phyloP scores from a whole-genome alignment of 345 rosid species.

The Eucalyptus camaldulensis region DNA sequence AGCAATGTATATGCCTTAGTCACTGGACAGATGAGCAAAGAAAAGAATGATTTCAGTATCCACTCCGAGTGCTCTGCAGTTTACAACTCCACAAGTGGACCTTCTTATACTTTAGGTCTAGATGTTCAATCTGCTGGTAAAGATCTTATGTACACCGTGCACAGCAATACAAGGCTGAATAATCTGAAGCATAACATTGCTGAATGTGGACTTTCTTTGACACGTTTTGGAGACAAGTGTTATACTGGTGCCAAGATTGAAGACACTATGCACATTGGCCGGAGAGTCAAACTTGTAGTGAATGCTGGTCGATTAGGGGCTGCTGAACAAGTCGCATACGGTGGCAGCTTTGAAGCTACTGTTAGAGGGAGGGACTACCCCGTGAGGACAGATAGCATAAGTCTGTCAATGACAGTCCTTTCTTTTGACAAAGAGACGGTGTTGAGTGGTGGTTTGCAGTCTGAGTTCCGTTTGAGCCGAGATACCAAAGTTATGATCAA shows the following conservation, averaged over 20 bases:
- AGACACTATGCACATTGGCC: conserved; percentile 59
- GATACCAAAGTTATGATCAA: conserved; percentile 36
- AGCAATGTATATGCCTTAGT: conserved; percentile 41
- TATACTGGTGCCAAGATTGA: conserved; percentile 71
- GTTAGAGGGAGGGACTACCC: conserved; percentile 81
- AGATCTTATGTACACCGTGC: conserved; percentile 55
- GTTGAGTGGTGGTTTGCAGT: conserved; percentile 59
- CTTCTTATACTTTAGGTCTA: conserved; percentile 43
- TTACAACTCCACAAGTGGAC: conserved; percentile 35
- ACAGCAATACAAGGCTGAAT: conserved; percentile 45
- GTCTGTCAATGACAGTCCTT: conserved; percentile 48
- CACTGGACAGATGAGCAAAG: conserved; percentile 67
- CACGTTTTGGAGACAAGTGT: conserved; percentile 47
- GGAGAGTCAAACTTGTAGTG: conserved; percentile 48
- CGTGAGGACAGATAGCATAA: conserved; percentile 40
- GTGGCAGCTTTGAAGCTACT: conserved; percentile 65
- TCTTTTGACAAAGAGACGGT: conserved; percentile 62
- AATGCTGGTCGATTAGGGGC: conserved; percentile 66
- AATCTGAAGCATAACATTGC: conserved; percentile 47
- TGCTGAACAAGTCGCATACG: conserved; percentile 49
- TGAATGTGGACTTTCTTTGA: conserved; percentile 52
- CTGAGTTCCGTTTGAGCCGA: conserved; percentile 48
- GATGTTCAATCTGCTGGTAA: conserved; percentile 76
- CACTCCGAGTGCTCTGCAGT: conserved; percentile 68
- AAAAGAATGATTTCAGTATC: conserved; percentile 63